Evolutionary conservation across 345 rosid genomes (phyloP).

Genomic region (Clarkia xantiana): DNA sequence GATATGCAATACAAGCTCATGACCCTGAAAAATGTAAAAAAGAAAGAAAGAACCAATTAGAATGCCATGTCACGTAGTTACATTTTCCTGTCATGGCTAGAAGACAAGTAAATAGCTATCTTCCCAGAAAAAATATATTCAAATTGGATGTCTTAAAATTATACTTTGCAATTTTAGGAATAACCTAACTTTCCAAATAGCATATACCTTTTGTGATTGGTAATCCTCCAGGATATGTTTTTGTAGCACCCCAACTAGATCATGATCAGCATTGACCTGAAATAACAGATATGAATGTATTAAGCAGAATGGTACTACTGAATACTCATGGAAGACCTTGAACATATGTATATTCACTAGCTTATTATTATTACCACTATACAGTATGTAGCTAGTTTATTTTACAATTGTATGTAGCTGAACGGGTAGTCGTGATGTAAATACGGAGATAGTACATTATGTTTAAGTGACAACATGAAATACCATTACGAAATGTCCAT

Average conservation of each 20-base stretch:
- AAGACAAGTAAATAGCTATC: no score
- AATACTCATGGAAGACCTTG: not conserved
- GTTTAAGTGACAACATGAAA: no score
- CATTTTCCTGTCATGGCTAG: no score
- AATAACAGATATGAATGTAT: constrained; percentile 6
- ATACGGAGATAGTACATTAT: no score
- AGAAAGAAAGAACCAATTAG: no score
- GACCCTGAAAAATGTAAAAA: constrained; percentile 89
- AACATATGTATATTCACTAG: not conserved
- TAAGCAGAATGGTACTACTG: not conserved
- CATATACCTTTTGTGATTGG: constrained; percentile 59
- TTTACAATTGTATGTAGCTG: no score
- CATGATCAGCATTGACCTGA: constrained; percentile 72
- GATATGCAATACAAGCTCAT: constrained; percentile 69
- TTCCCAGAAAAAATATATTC: no score
- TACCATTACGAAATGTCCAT: no score
- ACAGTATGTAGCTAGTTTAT: no score
- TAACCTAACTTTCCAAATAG: not conserved
- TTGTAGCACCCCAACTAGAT: constrained; percentile 44
- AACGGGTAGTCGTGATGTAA: no score
- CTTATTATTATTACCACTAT: not conserved
- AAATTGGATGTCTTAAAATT: no score
- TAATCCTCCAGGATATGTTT: constrained; percentile 58
- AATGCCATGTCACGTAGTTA: no score
- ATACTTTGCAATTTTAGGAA: not conserved